A percentile compares a stretch with the other conserved stretches of the same genome.
Evolutionary conservation across 2,329 filamentous ascomycete genomes (phyloP).

Genomic region (Calonectria fujianensis): DNA sequence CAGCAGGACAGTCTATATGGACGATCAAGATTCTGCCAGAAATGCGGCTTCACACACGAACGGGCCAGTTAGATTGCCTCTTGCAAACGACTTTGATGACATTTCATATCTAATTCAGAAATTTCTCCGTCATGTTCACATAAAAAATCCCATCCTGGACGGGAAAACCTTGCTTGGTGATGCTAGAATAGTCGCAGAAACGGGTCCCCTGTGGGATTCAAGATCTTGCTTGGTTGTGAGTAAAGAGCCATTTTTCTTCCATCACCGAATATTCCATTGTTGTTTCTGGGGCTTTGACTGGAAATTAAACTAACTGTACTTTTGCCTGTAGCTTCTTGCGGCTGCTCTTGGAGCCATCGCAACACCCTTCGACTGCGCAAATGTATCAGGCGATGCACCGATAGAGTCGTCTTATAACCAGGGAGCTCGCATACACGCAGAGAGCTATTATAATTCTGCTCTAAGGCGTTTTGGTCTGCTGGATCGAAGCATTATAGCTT

Average conservation of each 20-base stretch:
- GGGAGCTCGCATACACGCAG: slow-evolving; percentile 14
- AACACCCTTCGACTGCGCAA: slow-evolving; percentile 14
- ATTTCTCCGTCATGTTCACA: slow-evolving; percentile 35
- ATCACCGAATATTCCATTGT: background rate
- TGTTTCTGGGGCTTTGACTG: background rate
- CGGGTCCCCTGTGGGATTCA: slow-evolving; percentile 28
- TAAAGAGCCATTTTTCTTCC: background rate
- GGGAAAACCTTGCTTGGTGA: slow-evolving; percentile 20
- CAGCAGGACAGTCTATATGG: slow-evolving; percentile 1
- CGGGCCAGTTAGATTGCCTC: background rate
- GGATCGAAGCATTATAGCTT: slow-evolving; percentile 40
- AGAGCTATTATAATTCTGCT: slow-evolving; percentile 40
- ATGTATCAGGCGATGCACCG: background rate
- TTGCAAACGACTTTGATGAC: slow-evolving; percentile 25
- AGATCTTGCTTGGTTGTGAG: slow-evolving; percentile 32
- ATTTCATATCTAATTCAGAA: slow-evolving; percentile 24
- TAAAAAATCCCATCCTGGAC: slow-evolving; percentile 39
- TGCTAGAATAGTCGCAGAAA: slow-evolving; percentile 27
- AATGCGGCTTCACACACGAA: background rate
- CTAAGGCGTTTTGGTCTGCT: slow-evolving; percentile 42
- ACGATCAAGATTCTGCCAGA: slow-evolving; percentile 14
- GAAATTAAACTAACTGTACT: background rate
- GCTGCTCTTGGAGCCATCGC: slow-evolving; percentile 33
- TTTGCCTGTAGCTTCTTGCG: slow-evolving; percentile 26
- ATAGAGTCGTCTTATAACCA: slow-evolving; percentile 16